Conservation (phyloP, 2,329 filamentous ascomycete species). For the Fulvia fulva region DNA sequence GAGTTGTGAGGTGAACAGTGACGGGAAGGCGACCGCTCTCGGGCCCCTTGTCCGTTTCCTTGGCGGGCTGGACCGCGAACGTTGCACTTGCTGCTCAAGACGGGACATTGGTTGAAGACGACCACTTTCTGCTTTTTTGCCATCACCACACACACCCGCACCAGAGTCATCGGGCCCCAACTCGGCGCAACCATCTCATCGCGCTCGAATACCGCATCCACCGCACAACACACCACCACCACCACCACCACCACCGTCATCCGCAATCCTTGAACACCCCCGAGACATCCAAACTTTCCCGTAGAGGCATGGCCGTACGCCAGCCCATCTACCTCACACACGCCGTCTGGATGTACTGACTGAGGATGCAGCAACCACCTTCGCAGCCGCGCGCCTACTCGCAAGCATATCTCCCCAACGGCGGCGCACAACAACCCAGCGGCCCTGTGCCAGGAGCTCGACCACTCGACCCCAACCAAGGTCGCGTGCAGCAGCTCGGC, state of each 20-base stretch:
- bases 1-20: no score
- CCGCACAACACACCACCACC: not conserved
- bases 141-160: not conserved
- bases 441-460: conserved; percentile 39
- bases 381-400: conserved; percentile 50
- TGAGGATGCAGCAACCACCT: conserved; percentile 43
- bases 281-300: not conserved
- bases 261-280: not conserved
- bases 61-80: no score
- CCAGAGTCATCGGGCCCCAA: not conserved
- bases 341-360: not conserved
- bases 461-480: conserved; percentile 51
- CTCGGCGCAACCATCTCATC: not conserved
- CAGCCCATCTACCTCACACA: not conserved
- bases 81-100: not conserved
- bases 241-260: not conserved
- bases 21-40: no score
- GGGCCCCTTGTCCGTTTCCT: no score
- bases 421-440: conserved; percentile 33
- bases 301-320: not conserved
- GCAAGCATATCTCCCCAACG: conserved; percentile 47
- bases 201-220: not conserved
- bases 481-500: conserved; percentile 49
- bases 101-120: not conserved
- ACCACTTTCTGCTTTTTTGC: not conserved